Base-by-base conservation (phyloP, 2,329 filamentous ascomycete genomes). In the Xenoacremonium recifei region DNA sequence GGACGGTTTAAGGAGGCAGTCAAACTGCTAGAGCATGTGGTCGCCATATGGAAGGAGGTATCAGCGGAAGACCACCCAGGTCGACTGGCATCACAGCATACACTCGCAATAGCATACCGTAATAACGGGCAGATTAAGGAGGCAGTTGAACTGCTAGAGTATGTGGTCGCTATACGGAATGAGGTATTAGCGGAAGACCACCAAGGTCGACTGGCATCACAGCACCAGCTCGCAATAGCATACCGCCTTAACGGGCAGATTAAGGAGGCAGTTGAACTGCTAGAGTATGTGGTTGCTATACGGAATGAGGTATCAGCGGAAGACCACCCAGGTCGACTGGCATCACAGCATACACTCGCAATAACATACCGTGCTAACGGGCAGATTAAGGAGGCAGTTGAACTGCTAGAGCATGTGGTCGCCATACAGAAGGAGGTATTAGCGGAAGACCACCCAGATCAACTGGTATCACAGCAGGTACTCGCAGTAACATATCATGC, bases 171-270 rank as follows among this genome's bases (percentile, higher is more conserved):
- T 6, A 35, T 35, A 4, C 4, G 12, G n/a, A n/a, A n/a, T n/a
- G n/a, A n/a, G n/a, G n/a, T n/a, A n/a, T n/a, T n/a, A 18, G 31
- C 31, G 20, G 39, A 47, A 10, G 38, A 42, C 6, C 32, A 55
- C 23, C 15, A 17, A 18, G 3, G 13, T 42, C 32, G 29, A 32
- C 29, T 9, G 23, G 9, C 23, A 13, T 27, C 13, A 13, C 9
- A 27, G 23, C 9, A 27, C 23, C 23, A 9, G 23, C 23, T 27
- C 9, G 9, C 9, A 27, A n/a, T n/a, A n/a, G n/a, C n/a, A n/a
- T n/a, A n/a, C n/a, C n/a, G n/a, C n/a, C n/a, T n/a, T n/a, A n/a
- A n/a, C n/a, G n/a, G n/a, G n/a, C n/a, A n/a, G n/a, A n/a, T n/a
- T n/a, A n/a, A n/a, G n/a, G n/a, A n/a, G n/a, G n/a, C n/a, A n/a